A percentile compares a stretch with the other conserved stretches of the same genome.
These are phyloP conservation scores for Bipolaris gigantea DNA, from an alignment of 2,329 filamentous ascomycete species.

Conservation along the genomic window DNA sequence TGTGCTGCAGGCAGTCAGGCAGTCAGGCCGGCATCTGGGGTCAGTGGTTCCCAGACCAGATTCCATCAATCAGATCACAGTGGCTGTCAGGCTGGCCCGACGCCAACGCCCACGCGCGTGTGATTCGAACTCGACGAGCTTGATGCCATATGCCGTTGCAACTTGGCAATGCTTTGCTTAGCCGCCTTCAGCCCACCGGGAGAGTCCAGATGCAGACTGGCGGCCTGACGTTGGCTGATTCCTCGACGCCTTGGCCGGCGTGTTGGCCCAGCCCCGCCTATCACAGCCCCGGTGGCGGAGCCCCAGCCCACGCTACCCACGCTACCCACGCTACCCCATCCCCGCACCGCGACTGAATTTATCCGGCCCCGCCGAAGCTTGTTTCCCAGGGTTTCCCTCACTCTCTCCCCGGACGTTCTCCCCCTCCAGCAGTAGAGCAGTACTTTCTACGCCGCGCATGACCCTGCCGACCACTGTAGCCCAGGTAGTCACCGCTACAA, in stretches of 20 bases:
- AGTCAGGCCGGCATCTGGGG: slow-evolving; percentile 12
- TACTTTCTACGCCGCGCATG: background rate
- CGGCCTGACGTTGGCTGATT: slow-evolving; percentile 17
- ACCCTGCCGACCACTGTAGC: background rate
- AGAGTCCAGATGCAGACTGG: slow-evolving; percentile 14
- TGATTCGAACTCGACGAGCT: slow-evolving; percentile 16
- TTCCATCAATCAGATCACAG: slow-evolving; percentile 31
- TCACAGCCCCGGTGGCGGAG: slow-evolving; percentile 15
- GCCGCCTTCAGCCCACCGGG: slow-evolving; percentile 24
- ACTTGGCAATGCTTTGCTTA: slow-evolving; percentile 21
- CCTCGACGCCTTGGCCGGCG: slow-evolving; percentile 6
- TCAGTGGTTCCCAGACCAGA: slow-evolving; percentile 6
- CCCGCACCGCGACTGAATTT: slow-evolving; percentile 5
- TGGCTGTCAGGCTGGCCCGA: slow-evolving; percentile 16
- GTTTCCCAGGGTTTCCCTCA: background rate
- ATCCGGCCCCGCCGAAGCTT: slow-evolving; percentile 7
- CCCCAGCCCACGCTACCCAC: slow-evolving; percentile 9
- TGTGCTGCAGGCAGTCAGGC: background rate
- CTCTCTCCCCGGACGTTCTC: background rate
- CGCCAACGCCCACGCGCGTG: slow-evolving; percentile 19
- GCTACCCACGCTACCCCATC: slow-evolving; percentile 3
- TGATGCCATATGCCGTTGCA: slow-evolving; percentile 12
- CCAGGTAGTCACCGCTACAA: background rate
- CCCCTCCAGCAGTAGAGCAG: background rate
- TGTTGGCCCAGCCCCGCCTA: slow-evolving; percentile 18